Conservation (phyloP, 345 rosid genomes). For the Eucalyptus curtisii region DNA sequence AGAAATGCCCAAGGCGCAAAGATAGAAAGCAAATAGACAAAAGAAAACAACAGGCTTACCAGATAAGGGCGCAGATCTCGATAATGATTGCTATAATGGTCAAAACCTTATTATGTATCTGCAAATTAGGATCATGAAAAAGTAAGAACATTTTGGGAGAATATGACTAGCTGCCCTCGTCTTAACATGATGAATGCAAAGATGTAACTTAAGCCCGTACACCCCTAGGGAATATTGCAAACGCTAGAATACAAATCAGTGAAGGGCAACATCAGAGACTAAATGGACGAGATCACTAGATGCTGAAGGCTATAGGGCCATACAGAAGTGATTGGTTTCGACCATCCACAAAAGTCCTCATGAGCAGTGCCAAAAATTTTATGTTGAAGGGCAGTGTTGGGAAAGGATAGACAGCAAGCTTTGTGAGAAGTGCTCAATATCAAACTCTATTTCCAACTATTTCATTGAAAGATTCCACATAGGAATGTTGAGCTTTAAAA, state of each 20-base stretch:
- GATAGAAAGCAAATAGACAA: background rate
- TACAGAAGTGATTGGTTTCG: background rate
- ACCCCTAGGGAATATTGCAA: background rate
- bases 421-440: background rate
- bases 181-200: background rate
- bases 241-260: background rate
- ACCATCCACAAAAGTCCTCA: background rate
- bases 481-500: background rate
- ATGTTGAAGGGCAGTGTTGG: background rate
- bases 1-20: background rate
- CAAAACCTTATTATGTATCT: constrained; percentile 77
- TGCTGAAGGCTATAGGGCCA: background rate
- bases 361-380: background rate
- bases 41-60: constrained; percentile 35
- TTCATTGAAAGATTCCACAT: background rate
- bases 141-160: background rate
- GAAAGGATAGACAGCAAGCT: background rate
- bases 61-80: constrained; percentile 79
- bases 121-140: constrained; percentile 8
- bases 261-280: background rate
- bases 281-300: background rate
- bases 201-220: background rate
- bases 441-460: background rate
- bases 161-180: background rate
- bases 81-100: constrained; percentile 66